Evolutionary conservation across 345 rosid genomes (phyloP).

Genomic region (Melastoma malabathricum): DNA sequence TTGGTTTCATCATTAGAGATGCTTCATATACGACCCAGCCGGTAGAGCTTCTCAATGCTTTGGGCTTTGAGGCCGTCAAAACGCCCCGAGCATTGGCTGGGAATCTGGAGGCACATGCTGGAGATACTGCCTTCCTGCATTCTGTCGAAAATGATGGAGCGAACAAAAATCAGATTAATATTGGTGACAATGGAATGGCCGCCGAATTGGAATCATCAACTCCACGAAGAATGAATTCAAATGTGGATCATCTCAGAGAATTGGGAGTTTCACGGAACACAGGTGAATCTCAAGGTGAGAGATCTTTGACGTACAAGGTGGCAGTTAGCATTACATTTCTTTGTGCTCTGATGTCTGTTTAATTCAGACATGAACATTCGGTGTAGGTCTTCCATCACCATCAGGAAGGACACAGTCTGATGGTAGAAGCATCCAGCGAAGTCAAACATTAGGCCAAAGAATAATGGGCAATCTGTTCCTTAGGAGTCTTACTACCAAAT

Average conservation of each 20-base stretch:
- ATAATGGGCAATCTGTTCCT: constrained; percentile 68
- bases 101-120: constrained; percentile 30
- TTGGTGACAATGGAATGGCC: constrained; percentile 7
- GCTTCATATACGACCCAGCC: constrained; percentile 97
- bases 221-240: constrained; percentile 12
- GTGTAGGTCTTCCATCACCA: constrained; percentile 68
- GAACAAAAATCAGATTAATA: constrained; percentile 22
- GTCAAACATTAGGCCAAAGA: constrained; percentile 78
- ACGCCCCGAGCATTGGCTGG: constrained; percentile 21
- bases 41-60: constrained; percentile 78
- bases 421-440: constrained; percentile 46
- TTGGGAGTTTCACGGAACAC: constrained; percentile 21
- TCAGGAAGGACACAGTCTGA: constrained; percentile 55
- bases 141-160: constrained; percentile 13
- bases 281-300: constrained; percentile 64
- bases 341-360: not conserved
- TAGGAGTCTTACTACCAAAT: constrained; percentile 67
- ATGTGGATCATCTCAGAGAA: constrained; percentile 21
- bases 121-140: constrained; percentile 6
- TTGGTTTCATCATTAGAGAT: constrained; percentile 33
- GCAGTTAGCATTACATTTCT: not conserved
- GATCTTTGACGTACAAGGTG: not conserved
- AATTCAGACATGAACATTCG: not conserved
- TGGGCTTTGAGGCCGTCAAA: constrained; percentile 43
- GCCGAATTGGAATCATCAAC: not conserved